A percentile compares a stretch with the other conserved stretches of the same genome.
Conservation (phyloP, 78 protist species). For the Parvularia atlantis region DNA sequence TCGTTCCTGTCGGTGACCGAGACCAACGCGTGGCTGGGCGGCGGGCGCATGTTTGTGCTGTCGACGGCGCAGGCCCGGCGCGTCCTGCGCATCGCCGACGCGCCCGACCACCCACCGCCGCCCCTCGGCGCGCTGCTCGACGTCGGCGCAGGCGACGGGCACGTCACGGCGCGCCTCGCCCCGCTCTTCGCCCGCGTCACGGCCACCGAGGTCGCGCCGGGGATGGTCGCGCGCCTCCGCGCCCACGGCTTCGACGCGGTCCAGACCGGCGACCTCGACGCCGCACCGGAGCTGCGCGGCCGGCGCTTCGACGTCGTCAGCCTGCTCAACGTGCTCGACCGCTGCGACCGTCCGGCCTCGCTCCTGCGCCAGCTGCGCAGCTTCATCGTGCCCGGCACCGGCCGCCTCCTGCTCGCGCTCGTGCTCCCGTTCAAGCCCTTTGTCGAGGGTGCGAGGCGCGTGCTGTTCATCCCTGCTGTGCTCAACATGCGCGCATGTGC, state of each 20-base stretch:
- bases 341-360: conserved; percentile 40
- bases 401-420: conserved; percentile 31
- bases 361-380: conserved; percentile 19
- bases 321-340: conserved; percentile 41
- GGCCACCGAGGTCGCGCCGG: conserved; percentile 40
- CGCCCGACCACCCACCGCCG: too few relatives aligned
- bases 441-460: conserved; percentile 36
- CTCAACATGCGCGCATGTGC: neutral
- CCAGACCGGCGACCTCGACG: conserved; percentile 9
- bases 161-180: conserved; percentile 9
- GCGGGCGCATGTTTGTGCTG: conserved; percentile 44
- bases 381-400: conserved; percentile 16
- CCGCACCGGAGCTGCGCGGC: too few relatives aligned
- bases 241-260: conserved; percentile 11
- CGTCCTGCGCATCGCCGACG: neutral
- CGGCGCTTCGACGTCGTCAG: conserved; percentile 26
- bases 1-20: conserved; percentile 33
- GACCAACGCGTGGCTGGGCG: conserved; percentile 28
- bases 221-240: conserved; percentile 31
- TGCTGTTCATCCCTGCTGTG: conserved; percentile 28
- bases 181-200: conserved; percentile 23
- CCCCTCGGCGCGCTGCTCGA: conserved; percentile 20
- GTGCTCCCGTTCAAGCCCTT: conserved; percentile 48
- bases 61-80: conserved; percentile 19
- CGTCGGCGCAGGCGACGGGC: conserved; percentile 52